A percentile compares a stretch with the other conserved stretches of the same genome.
Conservation (phyloP, 257 asterid species). For the Catharanthus roseus region DNA sequence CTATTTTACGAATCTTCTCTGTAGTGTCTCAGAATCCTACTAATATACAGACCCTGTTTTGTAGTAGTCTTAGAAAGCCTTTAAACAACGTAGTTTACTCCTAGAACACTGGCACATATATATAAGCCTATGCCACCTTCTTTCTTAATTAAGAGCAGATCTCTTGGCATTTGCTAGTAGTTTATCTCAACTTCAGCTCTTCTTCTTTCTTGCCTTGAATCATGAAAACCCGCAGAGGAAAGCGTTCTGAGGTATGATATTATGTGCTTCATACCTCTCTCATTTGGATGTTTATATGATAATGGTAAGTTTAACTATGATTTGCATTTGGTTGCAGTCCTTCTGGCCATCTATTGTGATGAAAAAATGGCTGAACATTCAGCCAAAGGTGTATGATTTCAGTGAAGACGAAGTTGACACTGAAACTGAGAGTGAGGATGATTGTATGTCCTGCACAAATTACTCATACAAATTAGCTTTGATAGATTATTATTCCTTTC, state of each 20-base stretch:
- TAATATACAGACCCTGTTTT: conserved; percentile 19
- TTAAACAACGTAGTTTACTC: conserved; percentile 17
- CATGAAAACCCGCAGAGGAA: conserved; percentile 52
- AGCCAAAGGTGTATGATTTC: conserved; percentile 69
- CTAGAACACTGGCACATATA: conserved; percentile 20
- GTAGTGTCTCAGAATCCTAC: conserved; percentile 31
- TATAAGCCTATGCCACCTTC: conserved; percentile 1
- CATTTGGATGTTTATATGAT: background rate
- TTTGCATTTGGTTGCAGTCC: conserved; percentile 33
- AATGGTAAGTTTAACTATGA: background rate
- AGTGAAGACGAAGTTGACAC: conserved; percentile 94
- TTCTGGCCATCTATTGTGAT: conserved; percentile 92
- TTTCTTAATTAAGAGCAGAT: conserved; percentile 3
- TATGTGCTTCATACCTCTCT: background rate
- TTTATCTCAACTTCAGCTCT: conserved; percentile 20
- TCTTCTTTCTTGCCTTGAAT: conserved; percentile 10
- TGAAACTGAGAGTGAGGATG: conserved; percentile 81
- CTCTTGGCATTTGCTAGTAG: conserved; percentile 15
- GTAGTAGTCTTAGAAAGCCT: conserved; percentile 3
- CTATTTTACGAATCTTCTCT: conserved; percentile 43
- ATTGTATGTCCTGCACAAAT: conserved; percentile 36
- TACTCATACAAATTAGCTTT: background rate
- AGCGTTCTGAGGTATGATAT: conserved; percentile 51
- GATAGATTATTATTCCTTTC: background rate
- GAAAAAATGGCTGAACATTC: conserved; percentile 90